phyloP scores from a whole-genome alignment of 106 monocot species.

The Acorus calamus region DNA sequence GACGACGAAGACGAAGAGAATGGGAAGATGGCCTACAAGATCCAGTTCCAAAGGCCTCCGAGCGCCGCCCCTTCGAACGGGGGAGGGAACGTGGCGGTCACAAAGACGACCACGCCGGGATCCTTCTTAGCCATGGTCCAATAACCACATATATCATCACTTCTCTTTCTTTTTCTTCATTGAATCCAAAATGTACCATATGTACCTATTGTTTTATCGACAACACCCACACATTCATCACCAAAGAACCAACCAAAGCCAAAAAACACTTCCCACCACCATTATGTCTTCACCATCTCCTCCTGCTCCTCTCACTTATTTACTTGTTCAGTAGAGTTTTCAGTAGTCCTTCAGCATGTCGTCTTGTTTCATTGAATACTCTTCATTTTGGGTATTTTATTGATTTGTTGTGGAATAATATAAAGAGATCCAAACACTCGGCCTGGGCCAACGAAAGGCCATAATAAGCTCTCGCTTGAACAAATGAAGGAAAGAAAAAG shows the following conservation, averaged over 20 bases:
- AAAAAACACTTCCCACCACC: neutral
- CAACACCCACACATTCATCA: constrained; percentile 5
- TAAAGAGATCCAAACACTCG: neutral
- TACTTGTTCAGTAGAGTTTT: neutral
- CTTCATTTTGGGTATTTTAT: constrained; percentile 24
- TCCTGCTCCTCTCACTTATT: neutral
- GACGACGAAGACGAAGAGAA: constrained; percentile 40
- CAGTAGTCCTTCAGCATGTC: neutral
- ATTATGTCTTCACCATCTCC: neutral
- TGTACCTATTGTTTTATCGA: constrained; percentile 11
- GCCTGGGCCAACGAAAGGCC: constrained; percentile 6
- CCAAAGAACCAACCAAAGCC: constrained; percentile 3
- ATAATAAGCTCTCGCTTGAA: constrained; percentile 7
- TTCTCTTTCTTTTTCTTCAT: neutral
- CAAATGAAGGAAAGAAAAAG: no score
- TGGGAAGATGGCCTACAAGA: constrained; percentile 46
- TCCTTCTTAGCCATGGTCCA: constrained; percentile 62
- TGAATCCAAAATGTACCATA: constrained; percentile 10
- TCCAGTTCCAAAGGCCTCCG: constrained; percentile 46
- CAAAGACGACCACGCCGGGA: constrained; percentile 10
- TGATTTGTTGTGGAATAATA: constrained; percentile 49
- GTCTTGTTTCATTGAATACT: neutral
- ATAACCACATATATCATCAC: constrained; percentile 7
- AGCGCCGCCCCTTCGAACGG: constrained; percentile 1
- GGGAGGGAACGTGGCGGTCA: constrained; percentile 9